phyloP scores from a whole-genome alignment of 305 asterid species.

The Rubia tinctorum region DNA sequence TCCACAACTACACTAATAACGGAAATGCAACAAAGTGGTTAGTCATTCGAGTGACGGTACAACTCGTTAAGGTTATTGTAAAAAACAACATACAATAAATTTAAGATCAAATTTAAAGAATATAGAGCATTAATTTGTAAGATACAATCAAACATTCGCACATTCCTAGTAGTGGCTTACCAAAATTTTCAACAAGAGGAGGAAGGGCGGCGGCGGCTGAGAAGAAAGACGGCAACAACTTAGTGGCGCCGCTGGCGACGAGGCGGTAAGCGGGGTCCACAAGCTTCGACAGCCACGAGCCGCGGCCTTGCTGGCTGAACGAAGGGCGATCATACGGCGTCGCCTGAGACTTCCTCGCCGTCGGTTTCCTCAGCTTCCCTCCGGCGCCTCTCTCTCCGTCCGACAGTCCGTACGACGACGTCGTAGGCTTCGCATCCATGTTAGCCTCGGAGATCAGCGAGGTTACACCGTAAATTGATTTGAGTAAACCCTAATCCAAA shows the following conservation, averaged over 20 bases:
- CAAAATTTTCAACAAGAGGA: constrained; percentile 14
- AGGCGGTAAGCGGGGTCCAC: constrained; percentile 52
- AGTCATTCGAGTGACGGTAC: background rate
- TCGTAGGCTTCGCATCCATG: constrained; percentile 25
- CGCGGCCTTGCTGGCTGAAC: constrained; percentile 7
- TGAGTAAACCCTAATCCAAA: constrained; percentile 1
- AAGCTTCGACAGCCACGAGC: constrained; percentile 40
- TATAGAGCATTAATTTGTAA: no score
- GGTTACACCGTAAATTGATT: background rate
- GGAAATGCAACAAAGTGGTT: no score
- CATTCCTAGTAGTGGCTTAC: constrained; percentile 7
- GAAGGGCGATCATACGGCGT: constrained; percentile 48
- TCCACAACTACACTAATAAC: background rate
- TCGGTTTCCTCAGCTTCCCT: constrained; percentile 35
- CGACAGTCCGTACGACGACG: constrained; percentile 22
- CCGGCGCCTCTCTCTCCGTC: constrained; percentile 41
- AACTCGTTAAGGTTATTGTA: no score
- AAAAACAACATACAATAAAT: no score
- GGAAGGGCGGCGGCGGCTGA: constrained; percentile 24
- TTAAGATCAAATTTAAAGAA: background rate
- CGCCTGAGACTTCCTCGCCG: constrained; percentile 25
- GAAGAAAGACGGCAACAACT: constrained; percentile 33
- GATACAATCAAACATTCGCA: no score
- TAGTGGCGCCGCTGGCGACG: constrained; percentile 35
- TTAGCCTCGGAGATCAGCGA: background rate